Evolutionary conservation across 73 alveolate genomes (phyloP).

Genomic region (Strombidium stylifer): DNA sequence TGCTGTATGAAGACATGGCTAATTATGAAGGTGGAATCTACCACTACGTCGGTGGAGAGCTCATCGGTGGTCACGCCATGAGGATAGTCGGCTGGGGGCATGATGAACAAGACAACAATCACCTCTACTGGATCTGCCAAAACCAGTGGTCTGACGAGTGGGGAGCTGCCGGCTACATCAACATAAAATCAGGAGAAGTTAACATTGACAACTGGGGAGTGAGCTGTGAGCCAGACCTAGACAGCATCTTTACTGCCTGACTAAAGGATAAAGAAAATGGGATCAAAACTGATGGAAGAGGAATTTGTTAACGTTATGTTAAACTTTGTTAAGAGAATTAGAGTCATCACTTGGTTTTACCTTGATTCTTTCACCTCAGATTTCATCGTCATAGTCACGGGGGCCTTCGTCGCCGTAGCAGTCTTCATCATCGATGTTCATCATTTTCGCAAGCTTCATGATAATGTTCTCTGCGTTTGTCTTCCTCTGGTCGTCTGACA

Average conservation of each 20-base stretch:
- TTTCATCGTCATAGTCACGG: no score
- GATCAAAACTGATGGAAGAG: no score
- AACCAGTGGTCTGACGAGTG: constrained; percentile 57
- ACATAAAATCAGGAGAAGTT: constrained; percentile 23
- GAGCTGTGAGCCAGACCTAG: constrained; percentile 31
- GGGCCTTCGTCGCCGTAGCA: no score
- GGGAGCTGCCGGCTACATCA: constrained; percentile 52
- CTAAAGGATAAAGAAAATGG: no score
- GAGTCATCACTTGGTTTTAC: no score
- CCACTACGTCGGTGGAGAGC: constrained; percentile 23
- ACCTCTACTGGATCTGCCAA: constrained; percentile 52
- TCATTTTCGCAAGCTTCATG: no score
- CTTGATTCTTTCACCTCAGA: no score
- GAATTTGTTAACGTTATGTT: no score
- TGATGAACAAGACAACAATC: constrained; percentile 27
- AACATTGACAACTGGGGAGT: constrained; percentile 22
- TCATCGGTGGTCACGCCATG: constrained; percentile 64
- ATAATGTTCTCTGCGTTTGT: no score
- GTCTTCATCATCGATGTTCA: no score
- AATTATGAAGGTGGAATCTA: constrained; percentile 53
- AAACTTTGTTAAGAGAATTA: no score
- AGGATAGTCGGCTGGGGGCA: constrained; percentile 64
- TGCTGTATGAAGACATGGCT: constrained; percentile 49
- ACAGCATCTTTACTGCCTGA: not conserved
- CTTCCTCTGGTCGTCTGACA: no score